Conservation (phyloP, 768 basidiomycete species). For the Suillus weaverae region DNA sequence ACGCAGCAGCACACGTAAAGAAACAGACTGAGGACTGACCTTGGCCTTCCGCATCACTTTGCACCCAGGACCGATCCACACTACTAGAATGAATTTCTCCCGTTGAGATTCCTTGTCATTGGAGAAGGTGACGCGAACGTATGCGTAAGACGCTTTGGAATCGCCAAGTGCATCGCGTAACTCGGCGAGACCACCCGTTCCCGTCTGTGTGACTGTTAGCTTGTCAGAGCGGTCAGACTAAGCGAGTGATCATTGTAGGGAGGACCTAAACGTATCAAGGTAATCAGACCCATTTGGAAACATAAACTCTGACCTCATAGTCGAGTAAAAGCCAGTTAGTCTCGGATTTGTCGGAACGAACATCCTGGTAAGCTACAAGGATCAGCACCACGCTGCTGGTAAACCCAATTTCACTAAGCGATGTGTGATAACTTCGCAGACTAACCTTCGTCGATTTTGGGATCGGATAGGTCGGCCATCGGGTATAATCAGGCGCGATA, state of each 20-base stretch:
- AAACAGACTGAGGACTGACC: conserved; percentile 43
- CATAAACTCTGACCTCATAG: conserved; percentile 61
- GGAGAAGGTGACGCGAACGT: conserved; percentile 79
- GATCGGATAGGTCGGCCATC: conserved; percentile 82
- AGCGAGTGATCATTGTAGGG: conserved; percentile 14
- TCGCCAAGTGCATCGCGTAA: conserved; percentile 71
- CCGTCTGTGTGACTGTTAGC: conserved; percentile 74
- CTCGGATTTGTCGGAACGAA: conserved; percentile 81
- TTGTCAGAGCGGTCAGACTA: conserved; percentile 79
- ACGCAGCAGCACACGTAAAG: conserved; percentile 20
- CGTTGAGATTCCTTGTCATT: conserved; percentile 85
- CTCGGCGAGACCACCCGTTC: conserved; percentile 77
- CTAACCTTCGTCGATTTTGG: conserved; percentile 72
- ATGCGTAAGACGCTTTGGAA: conserved; percentile 78
- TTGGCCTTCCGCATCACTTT: conserved; percentile 93
- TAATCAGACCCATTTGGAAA: conserved; percentile 4
- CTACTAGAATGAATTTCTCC: conserved; percentile 86
- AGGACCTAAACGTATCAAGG: conserved; percentile 19
- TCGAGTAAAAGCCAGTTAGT: conserved; percentile 91
- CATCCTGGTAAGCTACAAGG: conserved; percentile 77
- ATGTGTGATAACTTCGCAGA: conserved; percentile 7
- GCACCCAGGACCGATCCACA: conserved; percentile 80
- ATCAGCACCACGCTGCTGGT: conserved; percentile 28
- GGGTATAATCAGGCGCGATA: conserved; percentile 4
- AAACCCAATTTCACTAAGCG: conserved; percentile 13